phyloP scores from a whole-genome alignment of 23 red algal species.

The Cyanidiococcus yangmingshanensis region DNA sequence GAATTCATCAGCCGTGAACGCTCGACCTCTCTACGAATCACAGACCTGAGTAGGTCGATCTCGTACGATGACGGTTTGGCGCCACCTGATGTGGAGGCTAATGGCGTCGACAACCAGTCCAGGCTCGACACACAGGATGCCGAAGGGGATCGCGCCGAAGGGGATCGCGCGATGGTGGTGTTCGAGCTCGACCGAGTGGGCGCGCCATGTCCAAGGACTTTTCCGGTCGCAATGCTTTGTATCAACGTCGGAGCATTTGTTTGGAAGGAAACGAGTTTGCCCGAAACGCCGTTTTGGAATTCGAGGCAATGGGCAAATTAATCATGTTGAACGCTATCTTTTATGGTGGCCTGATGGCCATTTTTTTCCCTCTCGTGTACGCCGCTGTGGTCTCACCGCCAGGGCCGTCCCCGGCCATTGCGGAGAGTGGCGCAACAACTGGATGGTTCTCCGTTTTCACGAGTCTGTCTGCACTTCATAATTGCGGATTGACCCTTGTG shows the following conservation, averaged over 20 bases:
- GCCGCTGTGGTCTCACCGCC: constrained; percentile 4
- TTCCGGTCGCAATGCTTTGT: background rate
- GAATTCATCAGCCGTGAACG: background rate
- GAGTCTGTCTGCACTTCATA: background rate
- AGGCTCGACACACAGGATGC: no score
- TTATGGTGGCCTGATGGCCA: background rate
- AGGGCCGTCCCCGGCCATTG: background rate
- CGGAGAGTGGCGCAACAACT: background rate
- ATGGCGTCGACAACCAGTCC: no score
- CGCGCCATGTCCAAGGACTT: background rate
- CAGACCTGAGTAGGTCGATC: no score
- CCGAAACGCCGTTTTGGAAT: background rate
- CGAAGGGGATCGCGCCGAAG: no score
- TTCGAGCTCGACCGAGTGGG: background rate
- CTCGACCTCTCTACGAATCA: no score
- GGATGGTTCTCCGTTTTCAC: constrained; percentile 15
- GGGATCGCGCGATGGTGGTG: no score
- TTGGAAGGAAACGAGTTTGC: constrained; percentile 4
- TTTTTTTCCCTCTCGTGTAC: background rate
- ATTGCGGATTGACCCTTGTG: background rate
- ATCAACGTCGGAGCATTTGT: constrained; percentile 1
- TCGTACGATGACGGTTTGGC: no score
- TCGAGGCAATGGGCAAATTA: constrained; percentile 10
- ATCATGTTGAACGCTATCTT: background rate
- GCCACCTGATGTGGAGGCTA: no score